These are phyloP conservation scores for Purshia tridentata DNA, from an alignment of 306 rosid species.

Conservation along the genomic window DNA sequence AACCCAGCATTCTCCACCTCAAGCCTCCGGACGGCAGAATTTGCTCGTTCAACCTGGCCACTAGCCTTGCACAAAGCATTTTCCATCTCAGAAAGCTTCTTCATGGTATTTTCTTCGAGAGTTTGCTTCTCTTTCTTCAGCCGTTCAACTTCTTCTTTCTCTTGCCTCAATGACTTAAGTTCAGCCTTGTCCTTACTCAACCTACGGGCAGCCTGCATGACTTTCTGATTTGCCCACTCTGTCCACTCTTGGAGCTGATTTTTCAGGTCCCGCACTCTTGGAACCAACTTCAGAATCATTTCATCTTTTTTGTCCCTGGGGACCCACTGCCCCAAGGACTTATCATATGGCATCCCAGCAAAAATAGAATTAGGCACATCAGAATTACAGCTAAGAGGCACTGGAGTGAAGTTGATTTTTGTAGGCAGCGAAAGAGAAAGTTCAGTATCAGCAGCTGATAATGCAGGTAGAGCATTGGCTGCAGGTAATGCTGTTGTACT, in stretches of 20 bases:
- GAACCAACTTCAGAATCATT: constrained; percentile 67
- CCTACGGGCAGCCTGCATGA: constrained; percentile 94
- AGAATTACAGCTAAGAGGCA: constrained; percentile 42
- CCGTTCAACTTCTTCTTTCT: constrained; percentile 87
- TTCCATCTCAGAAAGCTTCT: constrained; percentile 90
- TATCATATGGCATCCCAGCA: constrained; percentile 55
- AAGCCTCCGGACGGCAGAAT: constrained; percentile 69
- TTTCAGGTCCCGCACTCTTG: constrained; percentile 70
- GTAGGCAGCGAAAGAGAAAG: constrained; percentile 78
- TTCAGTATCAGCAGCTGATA: constrained; percentile 55
- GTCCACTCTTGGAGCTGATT: constrained; percentile 89
- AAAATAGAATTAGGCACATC: constrained; percentile 42
- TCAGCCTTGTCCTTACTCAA: constrained; percentile 84
- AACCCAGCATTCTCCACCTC: constrained; percentile 70
- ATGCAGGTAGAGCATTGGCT: constrained; percentile 32
- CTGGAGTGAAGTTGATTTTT: constrained; percentile 34
- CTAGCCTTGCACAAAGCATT: constrained; percentile 78
- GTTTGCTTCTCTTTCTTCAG: constrained; percentile 75
- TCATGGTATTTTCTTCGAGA: constrained; percentile 78
- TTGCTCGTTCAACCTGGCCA: constrained; percentile 84
- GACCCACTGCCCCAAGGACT: constrained; percentile 55
- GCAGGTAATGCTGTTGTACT: constrained; percentile 12
- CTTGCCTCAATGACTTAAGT: constrained; percentile 73
- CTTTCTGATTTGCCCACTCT: constrained; percentile 94
- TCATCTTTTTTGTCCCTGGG: constrained; percentile 81